Evolutionary conservation across 331 rosid genomes (phyloP).

Genomic region (Quercus lobata): DNA sequence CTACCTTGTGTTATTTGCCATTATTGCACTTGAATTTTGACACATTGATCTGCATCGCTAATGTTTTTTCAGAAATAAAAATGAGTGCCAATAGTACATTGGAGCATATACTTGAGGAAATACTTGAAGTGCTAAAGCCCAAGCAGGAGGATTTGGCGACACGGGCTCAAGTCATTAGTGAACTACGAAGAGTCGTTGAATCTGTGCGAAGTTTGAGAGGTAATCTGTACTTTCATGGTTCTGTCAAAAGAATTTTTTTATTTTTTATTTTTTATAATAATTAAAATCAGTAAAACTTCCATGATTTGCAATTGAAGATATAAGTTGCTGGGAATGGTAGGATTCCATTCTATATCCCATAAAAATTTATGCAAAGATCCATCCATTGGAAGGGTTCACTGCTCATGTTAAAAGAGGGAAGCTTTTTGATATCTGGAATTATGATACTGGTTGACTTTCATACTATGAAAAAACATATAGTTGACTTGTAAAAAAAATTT

Average conservation of each 20-base stretch:
- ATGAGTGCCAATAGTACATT: slow-evolving; percentile 37
- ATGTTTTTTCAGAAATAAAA: slow-evolving; percentile 22
- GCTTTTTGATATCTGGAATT: slow-evolving; percentile 1
- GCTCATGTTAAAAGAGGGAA: neutral
- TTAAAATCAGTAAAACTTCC: neutral
- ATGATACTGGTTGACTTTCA: neutral
- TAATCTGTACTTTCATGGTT: slow-evolving; percentile 26
- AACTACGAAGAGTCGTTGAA: slow-evolving; percentile 35
- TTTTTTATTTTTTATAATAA: neutral
- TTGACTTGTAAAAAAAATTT: neutral
- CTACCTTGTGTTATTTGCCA: slow-evolving; percentile 12
- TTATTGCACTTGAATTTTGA: slow-evolving; percentile 8
- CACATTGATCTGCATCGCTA: neutral
- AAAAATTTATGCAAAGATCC: neutral
- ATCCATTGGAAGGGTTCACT: slow-evolving; percentile 1
- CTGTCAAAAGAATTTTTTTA: neutral
- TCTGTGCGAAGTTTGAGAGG: slow-evolving; percentile 70
- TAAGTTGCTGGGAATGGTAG: neutral
- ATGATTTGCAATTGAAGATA: neutral
- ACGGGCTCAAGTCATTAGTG: slow-evolving; percentile 44
- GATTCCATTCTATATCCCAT: too few species aligned
- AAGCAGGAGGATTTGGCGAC: slow-evolving; percentile 41
- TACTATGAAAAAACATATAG: neutral
- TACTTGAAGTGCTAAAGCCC: slow-evolving; percentile 52
- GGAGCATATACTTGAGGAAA: slow-evolving; percentile 43